Evolutionary conservation across 1,139 yeast species (phyloP).

Genomic region (Debaryomyces nepalensis): DNA sequence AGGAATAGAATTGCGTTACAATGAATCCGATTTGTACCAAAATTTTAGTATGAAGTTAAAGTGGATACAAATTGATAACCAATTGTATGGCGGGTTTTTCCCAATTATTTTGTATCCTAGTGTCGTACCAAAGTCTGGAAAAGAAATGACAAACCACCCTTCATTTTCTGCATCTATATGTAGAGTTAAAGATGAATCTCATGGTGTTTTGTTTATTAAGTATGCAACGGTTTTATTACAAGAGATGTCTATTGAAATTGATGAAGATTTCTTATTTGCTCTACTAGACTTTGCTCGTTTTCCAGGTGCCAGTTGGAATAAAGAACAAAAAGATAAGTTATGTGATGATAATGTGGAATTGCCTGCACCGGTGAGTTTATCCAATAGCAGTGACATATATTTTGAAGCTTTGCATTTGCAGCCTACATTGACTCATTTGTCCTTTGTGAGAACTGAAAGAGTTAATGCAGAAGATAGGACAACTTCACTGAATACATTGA

Average conservation of each 20-base stretch:
- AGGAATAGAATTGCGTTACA: slow-evolving; percentile 81
- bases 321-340: slow-evolving; percentile 50
- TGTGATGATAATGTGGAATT: slow-evolving; percentile 67
- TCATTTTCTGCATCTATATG: slow-evolving; percentile 85
- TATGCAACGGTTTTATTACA: slow-evolving; percentile 89
- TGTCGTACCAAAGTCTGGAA: slow-evolving; percentile 81
- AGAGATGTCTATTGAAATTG: slow-evolving; percentile 89
- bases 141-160: slow-evolving; percentile 89
- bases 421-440: slow-evolving; percentile 84
- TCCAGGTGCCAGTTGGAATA: slow-evolving; percentile 75
- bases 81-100: slow-evolving; percentile 82
- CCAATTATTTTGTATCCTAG: slow-evolving; percentile 94
- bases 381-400: slow-evolving; percentile 74
- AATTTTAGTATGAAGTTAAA: slow-evolving; percentile 79
- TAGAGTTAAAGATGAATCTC: slow-evolving; percentile 82
- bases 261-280: slow-evolving; percentile 90
- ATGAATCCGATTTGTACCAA: slow-evolving; percentile 84
- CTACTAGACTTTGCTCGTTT: slow-evolving; percentile 75
- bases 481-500: slow-evolving; percentile 64
- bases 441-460: slow-evolving; percentile 90
- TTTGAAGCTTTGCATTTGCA: slow-evolving; percentile 93
- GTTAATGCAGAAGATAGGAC: slow-evolving; percentile 60
- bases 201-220: slow-evolving; percentile 88
- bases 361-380: slow-evolving; percentile 71
- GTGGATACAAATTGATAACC: slow-evolving; percentile 96